A percentile compares a stretch with the other conserved stretches of the same genome.
Conservation (phyloP, 73 alveolate species). For the Tetrahymena elliotti region DNA sequence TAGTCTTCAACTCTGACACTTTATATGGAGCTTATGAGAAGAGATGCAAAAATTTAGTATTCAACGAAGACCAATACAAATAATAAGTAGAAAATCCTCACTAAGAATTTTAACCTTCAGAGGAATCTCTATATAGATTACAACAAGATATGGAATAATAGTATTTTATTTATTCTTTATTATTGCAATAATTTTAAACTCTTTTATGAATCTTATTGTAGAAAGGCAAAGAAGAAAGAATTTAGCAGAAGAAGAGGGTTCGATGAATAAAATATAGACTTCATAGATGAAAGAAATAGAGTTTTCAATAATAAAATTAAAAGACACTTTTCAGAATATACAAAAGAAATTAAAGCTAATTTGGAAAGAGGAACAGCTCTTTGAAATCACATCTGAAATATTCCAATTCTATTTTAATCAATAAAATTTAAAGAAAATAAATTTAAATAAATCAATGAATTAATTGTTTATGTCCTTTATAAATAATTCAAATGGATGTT, state of each 20-base stretch:
- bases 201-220: background rate
- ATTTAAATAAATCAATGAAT: too few species aligned
- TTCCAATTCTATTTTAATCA: background rate
- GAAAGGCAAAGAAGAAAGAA: conserved; percentile 51
- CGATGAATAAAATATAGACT: conserved; percentile 90
- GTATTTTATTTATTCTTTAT: background rate
- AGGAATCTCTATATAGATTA: conserved; percentile 13
- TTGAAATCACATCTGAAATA: conserved; percentile 21
- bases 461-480: too few species aligned
- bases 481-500: too few species aligned
- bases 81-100: background rate
- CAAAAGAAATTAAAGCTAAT: conserved; percentile 75
- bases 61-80: conserved; percentile 7
- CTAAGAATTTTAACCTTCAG: background rate
- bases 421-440: background rate
- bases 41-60: conserved; percentile 37
- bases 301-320: conserved; percentile 81
- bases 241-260: conserved; percentile 80
- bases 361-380: conserved; percentile 93
- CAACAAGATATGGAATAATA: conserved; percentile 10
- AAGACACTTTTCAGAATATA: conserved; percentile 82
- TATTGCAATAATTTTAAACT: background rate
- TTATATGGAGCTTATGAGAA: conserved; percentile 61
- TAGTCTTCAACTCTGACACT: conserved; percentile 66
- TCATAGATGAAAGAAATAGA: conserved; percentile 93